These are phyloP conservation scores for Suillus fuscotomentosus DNA, from an alignment of 768 basidiomycete species.

Conservation along the genomic window DNA sequence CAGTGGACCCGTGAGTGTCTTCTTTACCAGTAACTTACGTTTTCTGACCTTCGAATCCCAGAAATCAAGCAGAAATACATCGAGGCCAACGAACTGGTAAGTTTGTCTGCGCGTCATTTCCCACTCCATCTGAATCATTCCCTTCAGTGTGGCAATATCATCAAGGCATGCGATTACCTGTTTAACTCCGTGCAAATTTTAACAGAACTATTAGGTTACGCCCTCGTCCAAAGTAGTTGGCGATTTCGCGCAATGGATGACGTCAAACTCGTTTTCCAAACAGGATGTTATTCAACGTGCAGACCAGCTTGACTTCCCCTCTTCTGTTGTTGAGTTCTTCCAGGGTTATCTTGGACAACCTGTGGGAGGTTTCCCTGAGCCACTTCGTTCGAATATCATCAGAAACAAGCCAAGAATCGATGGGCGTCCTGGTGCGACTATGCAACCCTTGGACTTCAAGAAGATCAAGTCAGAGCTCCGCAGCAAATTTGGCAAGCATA, in stretches of 20 bases:
- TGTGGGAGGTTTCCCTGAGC: slow-evolving; percentile 98
- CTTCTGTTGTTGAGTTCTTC: slow-evolving; percentile 97
- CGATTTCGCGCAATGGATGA: slow-evolving; percentile 99
- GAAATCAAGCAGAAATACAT: slow-evolving; percentile 99
- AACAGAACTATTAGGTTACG: slow-evolving; percentile 60
- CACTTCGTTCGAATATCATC: slow-evolving; percentile 87
- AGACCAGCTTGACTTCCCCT: slow-evolving; percentile 94
- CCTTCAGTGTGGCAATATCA: slow-evolving; percentile 87
- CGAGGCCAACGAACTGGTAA: slow-evolving; percentile 91
- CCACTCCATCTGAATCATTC: slow-evolving; percentile 5
- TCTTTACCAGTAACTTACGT: slow-evolving; percentile 10
- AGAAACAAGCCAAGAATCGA: slow-evolving; percentile 93
- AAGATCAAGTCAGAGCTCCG: slow-evolving; percentile 92
- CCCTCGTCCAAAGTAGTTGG: slow-evolving; percentile 99
- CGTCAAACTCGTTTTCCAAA: slow-evolving; percentile 87
- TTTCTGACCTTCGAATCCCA: slow-evolving; percentile 26
- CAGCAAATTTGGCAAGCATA: slow-evolving; percentile 93
- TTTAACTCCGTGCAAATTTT: neutral
- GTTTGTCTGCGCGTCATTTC: slow-evolving; percentile 26
- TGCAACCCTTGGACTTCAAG: slow-evolving; percentile 91
- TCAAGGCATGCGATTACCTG: slow-evolving; percentile 55
- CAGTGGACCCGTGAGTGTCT: slow-evolving; percentile 78
- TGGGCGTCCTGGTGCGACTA: slow-evolving; percentile 84
- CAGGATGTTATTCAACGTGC: slow-evolving; percentile 84
- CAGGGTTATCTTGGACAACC: slow-evolving; percentile 98